A percentile compares a stretch with the other conserved stretches of the same genome.
These are phyloP conservation scores for Trypanosoma congolense DNA, from an alignment of 208 protist species.

Conservation along the genomic window DNA sequence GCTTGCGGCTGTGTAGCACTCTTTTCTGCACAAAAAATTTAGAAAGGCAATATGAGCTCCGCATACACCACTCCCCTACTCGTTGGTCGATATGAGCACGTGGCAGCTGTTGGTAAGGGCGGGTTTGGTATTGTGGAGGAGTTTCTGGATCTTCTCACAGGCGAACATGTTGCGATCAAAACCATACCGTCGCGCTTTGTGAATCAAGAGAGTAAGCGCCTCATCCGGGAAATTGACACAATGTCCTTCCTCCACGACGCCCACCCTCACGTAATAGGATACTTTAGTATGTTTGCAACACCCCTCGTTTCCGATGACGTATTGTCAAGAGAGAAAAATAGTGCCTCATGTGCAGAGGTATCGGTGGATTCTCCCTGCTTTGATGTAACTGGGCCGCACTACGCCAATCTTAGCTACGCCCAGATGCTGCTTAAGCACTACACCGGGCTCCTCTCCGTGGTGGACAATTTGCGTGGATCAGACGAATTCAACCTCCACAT, in stretches of 20 bases:
- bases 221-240: constrained; percentile 94
- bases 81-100: constrained; percentile 66
- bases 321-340: neutral
- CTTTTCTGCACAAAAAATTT: no score
- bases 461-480: constrained; percentile 20
- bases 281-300: constrained; percentile 94
- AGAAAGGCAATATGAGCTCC: constrained; percentile 7
- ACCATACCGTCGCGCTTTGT: constrained; percentile 82
- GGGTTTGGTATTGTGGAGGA: constrained; percentile 97
- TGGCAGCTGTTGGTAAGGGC: constrained; percentile 82
- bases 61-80: constrained; percentile 20
- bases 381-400: constrained; percentile 36
- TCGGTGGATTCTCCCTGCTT: constrained; percentile 9
- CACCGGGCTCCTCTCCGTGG: constrained; percentile 23
- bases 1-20: no score
- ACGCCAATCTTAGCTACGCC: constrained; percentile 23
- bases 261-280: constrained; percentile 93
- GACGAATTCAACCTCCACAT: constrained; percentile 83
- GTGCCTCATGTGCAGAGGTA: neutral
- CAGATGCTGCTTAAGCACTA: constrained; percentile 41
- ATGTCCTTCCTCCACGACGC: constrained; percentile 91
- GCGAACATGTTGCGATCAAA: constrained; percentile 85
- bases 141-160: constrained; percentile 75
- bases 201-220: constrained; percentile 88
- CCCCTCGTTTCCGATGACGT: constrained; percentile 59